These are phyloP conservation scores for Colletotrichum siamense DNA, from an alignment of 2,329 filamentous ascomycete genomes.

Conservation along the genomic window DNA sequence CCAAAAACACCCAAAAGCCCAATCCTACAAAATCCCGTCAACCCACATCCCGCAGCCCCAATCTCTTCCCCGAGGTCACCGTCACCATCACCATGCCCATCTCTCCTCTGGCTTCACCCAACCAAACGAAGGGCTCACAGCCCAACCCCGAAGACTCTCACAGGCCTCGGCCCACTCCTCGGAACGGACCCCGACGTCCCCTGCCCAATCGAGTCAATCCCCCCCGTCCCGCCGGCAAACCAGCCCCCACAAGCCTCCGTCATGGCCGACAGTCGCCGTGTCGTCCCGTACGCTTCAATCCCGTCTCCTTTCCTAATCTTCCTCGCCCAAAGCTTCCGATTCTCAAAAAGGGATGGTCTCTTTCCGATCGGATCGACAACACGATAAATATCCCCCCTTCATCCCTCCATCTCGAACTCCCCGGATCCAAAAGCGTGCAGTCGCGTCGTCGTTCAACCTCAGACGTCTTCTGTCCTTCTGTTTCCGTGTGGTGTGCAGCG, in stretches of 20 bases:
- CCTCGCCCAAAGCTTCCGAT: too few species aligned
- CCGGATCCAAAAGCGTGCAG: too few species aligned
- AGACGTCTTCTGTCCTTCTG: too few species aligned
- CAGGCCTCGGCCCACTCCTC: background rate
- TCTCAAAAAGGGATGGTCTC: too few species aligned
- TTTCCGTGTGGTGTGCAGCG: too few species aligned
- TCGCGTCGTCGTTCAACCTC: too few species aligned
- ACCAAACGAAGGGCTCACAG: background rate
- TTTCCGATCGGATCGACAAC: too few species aligned
- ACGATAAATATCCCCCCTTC: too few species aligned
- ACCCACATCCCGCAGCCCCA: background rate
- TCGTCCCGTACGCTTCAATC: background rate
- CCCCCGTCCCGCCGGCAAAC: background rate
- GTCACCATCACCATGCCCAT: background rate
- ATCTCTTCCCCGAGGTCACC: background rate
- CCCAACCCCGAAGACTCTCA: background rate
- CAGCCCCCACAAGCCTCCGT: background rate
- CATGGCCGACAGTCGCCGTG: background rate
- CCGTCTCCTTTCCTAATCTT: too few species aligned
- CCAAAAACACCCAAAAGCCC: background rate
- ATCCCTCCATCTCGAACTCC: too few species aligned
- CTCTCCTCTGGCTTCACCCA: too few species aligned
- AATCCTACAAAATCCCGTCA: background rate
- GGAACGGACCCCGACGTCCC: background rate
- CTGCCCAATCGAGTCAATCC: constrained; percentile 1